phyloP scores from a whole-genome alignment of 352 stramenopile species.

The Phytophthora pseudosyringae region DNA sequence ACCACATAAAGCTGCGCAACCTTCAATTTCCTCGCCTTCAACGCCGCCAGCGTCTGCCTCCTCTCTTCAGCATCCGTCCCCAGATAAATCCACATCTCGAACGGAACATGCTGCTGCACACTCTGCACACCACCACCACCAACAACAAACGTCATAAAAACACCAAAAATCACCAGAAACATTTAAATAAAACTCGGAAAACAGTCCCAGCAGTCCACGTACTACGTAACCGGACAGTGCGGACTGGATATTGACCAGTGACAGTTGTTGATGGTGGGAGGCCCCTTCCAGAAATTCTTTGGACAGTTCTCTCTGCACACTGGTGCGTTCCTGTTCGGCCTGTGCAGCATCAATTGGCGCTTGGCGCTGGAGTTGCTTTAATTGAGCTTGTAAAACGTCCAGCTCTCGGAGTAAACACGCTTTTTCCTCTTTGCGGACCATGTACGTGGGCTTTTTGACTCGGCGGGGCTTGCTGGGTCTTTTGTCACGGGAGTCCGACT shows the following conservation, averaged over 20 bases:
- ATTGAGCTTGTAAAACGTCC: conserved; percentile 31
- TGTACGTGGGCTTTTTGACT: conserved; percentile 35
- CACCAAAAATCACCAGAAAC: conserved; percentile 1
- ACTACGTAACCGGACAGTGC: conserved; percentile 40
- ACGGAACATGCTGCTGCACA: conserved; percentile 41
- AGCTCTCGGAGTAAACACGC: conserved; percentile 39
- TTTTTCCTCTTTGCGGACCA: conserved; percentile 46
- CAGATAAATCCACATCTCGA: conserved; percentile 56
- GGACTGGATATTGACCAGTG: conserved; percentile 42
- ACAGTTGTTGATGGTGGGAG: conserved; percentile 29
- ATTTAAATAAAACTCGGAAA: no score
- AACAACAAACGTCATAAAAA: conserved; percentile 3
- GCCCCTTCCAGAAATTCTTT: conserved; percentile 23
- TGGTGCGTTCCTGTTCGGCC: conserved; percentile 10
- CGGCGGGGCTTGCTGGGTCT: conserved; percentile 11
- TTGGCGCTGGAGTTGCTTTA: conserved; percentile 34
- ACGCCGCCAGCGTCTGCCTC: conserved; percentile 33
- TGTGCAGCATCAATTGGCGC: conserved; percentile 13
- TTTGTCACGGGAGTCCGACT: conserved; percentile 3
- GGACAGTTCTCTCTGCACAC: conserved; percentile 17
- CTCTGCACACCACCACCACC: no score
- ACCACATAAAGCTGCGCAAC: conserved; percentile 42
- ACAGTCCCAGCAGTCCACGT: background rate
- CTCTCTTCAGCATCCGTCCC: conserved; percentile 37
- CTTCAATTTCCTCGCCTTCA: conserved; percentile 40